phyloP scores from a whole-genome alignment of 306 rosid genomes.

The Erythrophleum fordii region DNA sequence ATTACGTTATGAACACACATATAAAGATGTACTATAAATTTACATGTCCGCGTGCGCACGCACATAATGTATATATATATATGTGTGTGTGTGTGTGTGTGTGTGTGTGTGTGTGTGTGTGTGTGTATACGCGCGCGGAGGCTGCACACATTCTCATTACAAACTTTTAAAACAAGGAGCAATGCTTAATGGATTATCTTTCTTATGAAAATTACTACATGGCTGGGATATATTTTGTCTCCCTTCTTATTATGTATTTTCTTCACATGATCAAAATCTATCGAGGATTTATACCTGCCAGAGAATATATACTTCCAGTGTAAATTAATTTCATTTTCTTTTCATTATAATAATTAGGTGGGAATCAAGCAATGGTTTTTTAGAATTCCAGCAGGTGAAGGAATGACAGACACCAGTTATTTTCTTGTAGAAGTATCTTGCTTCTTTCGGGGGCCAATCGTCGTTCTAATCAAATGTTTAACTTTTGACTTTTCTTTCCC shows the following conservation, averaged over 20 bases:
- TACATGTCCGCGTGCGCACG: too few relatives aligned
- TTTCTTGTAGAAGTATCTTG: constrained; percentile 40
- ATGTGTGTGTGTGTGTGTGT: too few relatives aligned
- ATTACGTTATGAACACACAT: too few relatives aligned
- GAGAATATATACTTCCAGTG: background rate
- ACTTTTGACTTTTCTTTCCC: constrained; percentile 53
- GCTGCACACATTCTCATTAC: too few relatives aligned
- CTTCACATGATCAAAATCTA: background rate
- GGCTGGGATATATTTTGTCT: too few relatives aligned
- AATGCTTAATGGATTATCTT: too few relatives aligned
- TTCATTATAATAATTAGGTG: background rate
- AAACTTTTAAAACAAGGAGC: too few relatives aligned
- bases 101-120: too few relatives aligned
- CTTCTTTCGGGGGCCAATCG: constrained; percentile 32
- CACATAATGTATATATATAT: too few relatives aligned
- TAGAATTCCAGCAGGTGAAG: background rate
- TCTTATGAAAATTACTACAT: too few relatives aligned
- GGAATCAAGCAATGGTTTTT: background rate
- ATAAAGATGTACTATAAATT: too few relatives aligned
- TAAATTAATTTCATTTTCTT: background rate
- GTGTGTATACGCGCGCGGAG: too few relatives aligned
- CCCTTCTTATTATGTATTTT: background rate
- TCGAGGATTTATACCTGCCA: background rate
- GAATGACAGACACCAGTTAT: background rate
- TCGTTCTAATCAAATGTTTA: constrained; percentile 30